Percentiles rank a stretch among this genome's conserved stretches.
phyloP scores from a whole-genome alignment of 805 yeast genomes.

The Sugiyamaella boreocaroliniensis region DNA sequence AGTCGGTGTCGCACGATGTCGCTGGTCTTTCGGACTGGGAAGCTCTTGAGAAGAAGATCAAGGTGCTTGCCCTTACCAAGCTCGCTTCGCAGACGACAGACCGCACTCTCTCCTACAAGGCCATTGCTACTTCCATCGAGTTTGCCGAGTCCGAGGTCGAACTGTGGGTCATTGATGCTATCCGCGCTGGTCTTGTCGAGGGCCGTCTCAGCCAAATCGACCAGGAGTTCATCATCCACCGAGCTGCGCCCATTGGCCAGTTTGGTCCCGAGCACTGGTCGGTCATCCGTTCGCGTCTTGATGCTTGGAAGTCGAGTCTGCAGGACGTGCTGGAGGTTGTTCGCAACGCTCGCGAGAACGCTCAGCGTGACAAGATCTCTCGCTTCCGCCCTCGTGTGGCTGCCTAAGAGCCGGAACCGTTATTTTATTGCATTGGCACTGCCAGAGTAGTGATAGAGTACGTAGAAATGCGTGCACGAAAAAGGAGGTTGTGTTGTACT shows the following conservation, averaged over 20 bases:
- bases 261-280: slow-evolving; percentile 36
- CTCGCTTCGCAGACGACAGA: slow-evolving; percentile 20
- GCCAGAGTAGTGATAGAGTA: background rate
- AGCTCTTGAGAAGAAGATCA: slow-evolving; percentile 23
- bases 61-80: slow-evolving; percentile 25
- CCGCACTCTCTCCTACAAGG: slow-evolving; percentile 27
- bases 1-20: slow-evolving; percentile 8
- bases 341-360: slow-evolving; percentile 24
- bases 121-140: slow-evolving; percentile 28
- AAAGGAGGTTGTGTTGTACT: background rate
- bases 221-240: slow-evolving; percentile 32
- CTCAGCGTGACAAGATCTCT: slow-evolving; percentile 15
- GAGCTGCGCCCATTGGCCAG: slow-evolving; percentile 32
- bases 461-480: background rate
- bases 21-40: slow-evolving; percentile 11
- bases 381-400: slow-evolving; percentile 5
- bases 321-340: slow-evolving; percentile 27
- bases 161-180: slow-evolving; percentile 36
- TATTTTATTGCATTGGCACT: background rate
- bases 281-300: slow-evolving; percentile 28
- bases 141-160: slow-evolving; percentile 33
- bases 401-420: slow-evolving; percentile 1
- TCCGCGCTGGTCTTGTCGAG: slow-evolving; percentile 36
- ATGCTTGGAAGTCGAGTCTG: slow-evolving; percentile 32
- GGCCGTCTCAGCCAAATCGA: slow-evolving; percentile 39